Evolutionary conservation across 192 early-diverging fungal genomes (phyloP), one percentile per base, ranked within the genome.

Genomic region (Chytriomyces hyalinus): DNA sequence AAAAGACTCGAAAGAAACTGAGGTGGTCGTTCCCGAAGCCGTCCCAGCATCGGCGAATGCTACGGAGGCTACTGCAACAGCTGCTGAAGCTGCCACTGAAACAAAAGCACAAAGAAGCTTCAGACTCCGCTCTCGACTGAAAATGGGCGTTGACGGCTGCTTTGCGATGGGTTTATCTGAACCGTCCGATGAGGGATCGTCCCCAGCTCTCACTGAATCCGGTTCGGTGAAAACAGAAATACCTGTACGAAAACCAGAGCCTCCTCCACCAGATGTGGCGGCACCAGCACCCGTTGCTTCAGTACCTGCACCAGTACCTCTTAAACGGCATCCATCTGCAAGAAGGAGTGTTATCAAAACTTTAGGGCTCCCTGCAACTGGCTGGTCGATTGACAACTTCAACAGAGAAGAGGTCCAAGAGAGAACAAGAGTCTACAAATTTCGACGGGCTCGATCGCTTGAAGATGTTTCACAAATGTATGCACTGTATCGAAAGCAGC

Each of bases 151-250:
- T 15, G 64, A 64, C 43, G 73, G 73, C 17, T 22, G n/a, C 22
- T 75, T 66, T 51, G 73, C 73, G 15, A 75, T 75, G 73, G 73
- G 73, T 47, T 50, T 75, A 17, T 47, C n/a, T 22, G 64, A 49
- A 6, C 73, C 73, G 7, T 15, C 48, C 8, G 73, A 75, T 50
- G 22, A 48, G 13, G 73, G 66, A 49, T 75, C 60, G 44, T 13
- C 62, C 9, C 62, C 73, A 28, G 59, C 71, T 15, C 24, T 46
- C 10, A 11, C 22, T 20, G 20, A 60, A 26, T 47, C 73, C 9
- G 48, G 66, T 24, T 22, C 15, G 9, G 10, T 51, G 7, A 24
- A 75, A 63, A 28, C 24, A 48, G 24, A 13, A 22, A 24, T n/a
- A 13, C 9, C 43, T 51, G 60, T 24, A 0, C 2, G 13, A 50